Conservation (phyloP, 2,329 filamentous ascomycete genomes). For the Tympanopsis confertula region DNA sequence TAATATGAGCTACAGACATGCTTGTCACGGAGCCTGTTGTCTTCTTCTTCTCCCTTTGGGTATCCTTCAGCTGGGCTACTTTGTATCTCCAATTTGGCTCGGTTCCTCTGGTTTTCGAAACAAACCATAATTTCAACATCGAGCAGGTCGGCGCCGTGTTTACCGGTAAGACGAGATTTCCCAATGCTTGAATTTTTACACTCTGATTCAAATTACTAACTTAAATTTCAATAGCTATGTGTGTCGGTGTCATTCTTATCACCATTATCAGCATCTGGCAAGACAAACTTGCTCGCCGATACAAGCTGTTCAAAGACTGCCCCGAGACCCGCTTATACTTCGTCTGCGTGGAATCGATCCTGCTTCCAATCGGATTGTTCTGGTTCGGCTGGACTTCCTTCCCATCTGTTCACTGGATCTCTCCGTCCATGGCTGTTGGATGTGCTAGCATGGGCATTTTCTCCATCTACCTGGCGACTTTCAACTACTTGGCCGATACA, state of each 20-base stretch:
- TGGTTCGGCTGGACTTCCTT: slow-evolving; percentile 66
- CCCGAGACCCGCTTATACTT: slow-evolving; percentile 79
- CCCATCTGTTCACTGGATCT: slow-evolving; percentile 56
- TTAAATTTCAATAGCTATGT: slow-evolving; percentile 41
- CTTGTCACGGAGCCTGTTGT: slow-evolving; percentile 68
- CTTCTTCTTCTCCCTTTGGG: slow-evolving; percentile 82
- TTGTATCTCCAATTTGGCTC: slow-evolving; percentile 77
- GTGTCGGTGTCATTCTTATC: slow-evolving; percentile 52
- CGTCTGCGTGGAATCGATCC: slow-evolving; percentile 60
- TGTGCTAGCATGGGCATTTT: slow-evolving; percentile 79
- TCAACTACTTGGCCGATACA: slow-evolving; percentile 85
- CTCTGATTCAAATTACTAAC: slow-evolving; percentile 1
- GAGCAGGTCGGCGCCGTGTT: slow-evolving; percentile 65
- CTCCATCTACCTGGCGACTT: slow-evolving; percentile 74
- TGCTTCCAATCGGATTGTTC: slow-evolving; percentile 73
- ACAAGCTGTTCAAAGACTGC: slow-evolving; percentile 29
- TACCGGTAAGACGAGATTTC: slow-evolving; percentile 14
- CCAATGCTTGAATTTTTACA: not conserved
- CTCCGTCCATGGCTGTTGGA: slow-evolving; percentile 56
- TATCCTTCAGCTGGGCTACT: slow-evolving; percentile 79
- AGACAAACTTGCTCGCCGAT: slow-evolving; percentile 30
- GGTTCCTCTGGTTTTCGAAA: slow-evolving; percentile 65
- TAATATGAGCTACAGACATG: slow-evolving; percentile 27
- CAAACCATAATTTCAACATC: slow-evolving; percentile 55
- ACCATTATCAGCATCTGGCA: slow-evolving; percentile 62